Evolutionary conservation across 805 yeast genomes (phyloP).

Genomic region (Suhomyces xylopsoci): DNA sequence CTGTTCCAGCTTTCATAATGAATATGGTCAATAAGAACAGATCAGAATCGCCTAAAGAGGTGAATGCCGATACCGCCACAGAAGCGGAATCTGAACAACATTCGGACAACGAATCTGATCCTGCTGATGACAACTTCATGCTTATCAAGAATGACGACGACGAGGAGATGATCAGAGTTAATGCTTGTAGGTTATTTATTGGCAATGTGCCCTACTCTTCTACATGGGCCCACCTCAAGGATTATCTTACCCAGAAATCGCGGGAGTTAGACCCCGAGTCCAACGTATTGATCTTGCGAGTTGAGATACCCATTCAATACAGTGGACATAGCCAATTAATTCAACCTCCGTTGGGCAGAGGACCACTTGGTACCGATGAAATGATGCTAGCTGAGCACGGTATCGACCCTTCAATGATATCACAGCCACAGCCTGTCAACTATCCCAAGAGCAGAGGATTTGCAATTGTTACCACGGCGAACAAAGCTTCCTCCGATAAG

Average conservation of each 20-base stretch:
- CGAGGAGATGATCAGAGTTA: slow-evolving; percentile 23
- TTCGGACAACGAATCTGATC: background rate
- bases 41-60: slow-evolving; percentile 2
- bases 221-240: slow-evolving; percentile 32
- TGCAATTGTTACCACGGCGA: slow-evolving; percentile 57
- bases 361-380: background rate
- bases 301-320: slow-evolving; percentile 41
- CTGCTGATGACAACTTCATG: slow-evolving; percentile 8
- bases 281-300: slow-evolving; percentile 28
- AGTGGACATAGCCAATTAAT: background rate
- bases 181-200: slow-evolving; percentile 46
- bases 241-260: slow-evolving; percentile 22
- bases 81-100: background rate
- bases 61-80: background rate
- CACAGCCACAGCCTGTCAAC: background rate
- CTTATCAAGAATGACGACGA: slow-evolving; percentile 19
- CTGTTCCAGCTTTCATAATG: slow-evolving; percentile 26
- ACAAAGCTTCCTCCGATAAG: slow-evolving; percentile 44
- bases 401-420: background rate
- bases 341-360: background rate
- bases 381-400: background rate
- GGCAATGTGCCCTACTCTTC: slow-evolving; percentile 56
- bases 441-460: slow-evolving; percentile 47
- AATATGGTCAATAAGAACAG: slow-evolving; percentile 17
- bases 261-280: slow-evolving; percentile 26